Base-by-base conservation (phyloP, 768 basidiomycete species). In the Wakefieldia striispora region DNA sequence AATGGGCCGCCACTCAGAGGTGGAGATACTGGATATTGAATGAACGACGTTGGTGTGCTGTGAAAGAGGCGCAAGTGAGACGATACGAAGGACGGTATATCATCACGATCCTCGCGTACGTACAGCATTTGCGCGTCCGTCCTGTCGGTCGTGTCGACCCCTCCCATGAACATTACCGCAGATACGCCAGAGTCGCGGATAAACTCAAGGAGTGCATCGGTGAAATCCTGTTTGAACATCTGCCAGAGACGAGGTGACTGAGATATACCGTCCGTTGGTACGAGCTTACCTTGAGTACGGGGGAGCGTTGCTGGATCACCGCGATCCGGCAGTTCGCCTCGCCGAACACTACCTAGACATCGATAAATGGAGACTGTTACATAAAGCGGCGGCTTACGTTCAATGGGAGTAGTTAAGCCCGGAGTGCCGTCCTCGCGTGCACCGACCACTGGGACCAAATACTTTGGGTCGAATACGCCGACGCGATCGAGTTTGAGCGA, bases 41-140 rank as follows among this genome's bases (percentile, higher is more conserved):
- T 65, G 56, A 81, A 77, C 57, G 81, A 83, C 1, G 79, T 85
- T n/a, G 86, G 80, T 6, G 82, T 84, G 37, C 86, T 90, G 50
- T 13, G 27, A 39, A 37, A 33, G 20, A 33, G 42, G 3, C 14
- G 10, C 24, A 11, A 26, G 34, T 49, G 37, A 61, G 58, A 51
- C 13, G 39, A 44, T 33, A 10, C 6, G 26, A 8, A 2, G 13
- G 26, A 40, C 5, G 40, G 9, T 17, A 35, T 24, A 43, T 48
- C 51, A 16, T 4, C 40, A 4, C 19, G 19, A 23, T 21, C 20
- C 24, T 26, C 11, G 36, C 27, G 69, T 82, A 51, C 65, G 40
- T 63, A 92, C 90, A 75, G 59, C 82, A 92, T 89, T 59, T 93
- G 91, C 1, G 75, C 69, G 60, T 93, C 90, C 20, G 82, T 82